These are phyloP conservation scores for Pyricularia pennisetigena DNA, from an alignment of 2,329 filamentous ascomycete species.

Conservation along the genomic window DNA sequence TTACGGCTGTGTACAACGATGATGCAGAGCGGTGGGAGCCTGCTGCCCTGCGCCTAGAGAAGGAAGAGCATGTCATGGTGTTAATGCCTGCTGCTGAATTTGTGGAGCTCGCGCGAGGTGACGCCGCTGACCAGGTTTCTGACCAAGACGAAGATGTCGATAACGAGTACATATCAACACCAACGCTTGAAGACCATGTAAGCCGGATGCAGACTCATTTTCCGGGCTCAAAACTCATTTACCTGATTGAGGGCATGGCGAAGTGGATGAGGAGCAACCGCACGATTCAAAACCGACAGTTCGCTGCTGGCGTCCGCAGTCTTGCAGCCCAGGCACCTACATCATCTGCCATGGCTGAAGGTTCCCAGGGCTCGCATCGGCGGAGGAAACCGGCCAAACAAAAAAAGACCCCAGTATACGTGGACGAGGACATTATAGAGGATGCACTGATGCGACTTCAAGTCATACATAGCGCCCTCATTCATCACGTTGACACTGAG, in stretches of 20 bases:
- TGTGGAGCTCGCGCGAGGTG: constrained; percentile 43
- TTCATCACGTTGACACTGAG: constrained; percentile 55
- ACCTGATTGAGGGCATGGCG: constrained; percentile 61
- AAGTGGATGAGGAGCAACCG: constrained; percentile 60
- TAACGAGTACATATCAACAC: neutral
- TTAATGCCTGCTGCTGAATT: constrained; percentile 56
- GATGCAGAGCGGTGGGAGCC: constrained; percentile 57
- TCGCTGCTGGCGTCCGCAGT: constrained; percentile 51
- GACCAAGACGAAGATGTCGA: neutral
- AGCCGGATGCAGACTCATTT: constrained; percentile 43
- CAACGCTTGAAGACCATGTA: constrained; percentile 46
- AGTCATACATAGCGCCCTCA: constrained; percentile 52
- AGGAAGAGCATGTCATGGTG: constrained; percentile 53
- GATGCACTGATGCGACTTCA: constrained; percentile 63
- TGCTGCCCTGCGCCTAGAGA: constrained; percentile 34
- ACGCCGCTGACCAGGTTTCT: neutral
- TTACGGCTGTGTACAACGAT: constrained; percentile 52
- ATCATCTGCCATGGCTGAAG: constrained; percentile 4
- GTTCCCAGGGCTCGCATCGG: constrained; percentile 26
- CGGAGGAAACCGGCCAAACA: constrained; percentile 20
- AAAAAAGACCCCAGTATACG: constrained; percentile 26
- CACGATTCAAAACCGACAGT: constrained; percentile 57
- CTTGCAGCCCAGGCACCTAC: constrained; percentile 21
- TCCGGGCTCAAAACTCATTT: constrained; percentile 46
- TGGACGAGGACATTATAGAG: constrained; percentile 61